Conservation (phyloP, 73 alveolate genomes). For the Tetrahymena elliotti region DNA sequence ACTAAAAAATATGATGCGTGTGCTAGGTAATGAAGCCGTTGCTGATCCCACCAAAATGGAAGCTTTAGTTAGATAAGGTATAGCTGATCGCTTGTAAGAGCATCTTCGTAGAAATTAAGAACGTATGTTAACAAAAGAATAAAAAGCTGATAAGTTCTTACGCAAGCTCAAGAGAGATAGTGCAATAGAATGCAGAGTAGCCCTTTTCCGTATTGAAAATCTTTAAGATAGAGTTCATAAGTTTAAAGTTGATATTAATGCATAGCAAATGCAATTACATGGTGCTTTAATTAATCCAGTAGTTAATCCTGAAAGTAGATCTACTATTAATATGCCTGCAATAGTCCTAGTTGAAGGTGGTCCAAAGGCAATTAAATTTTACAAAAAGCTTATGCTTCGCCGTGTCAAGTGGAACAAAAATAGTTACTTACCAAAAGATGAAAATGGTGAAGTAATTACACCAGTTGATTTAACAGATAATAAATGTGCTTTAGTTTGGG, state of each 20-base stretch:
- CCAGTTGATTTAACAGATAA: conserved; percentile 2
- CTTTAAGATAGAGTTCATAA: conserved; percentile 43
- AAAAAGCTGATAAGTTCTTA: conserved; percentile 69
- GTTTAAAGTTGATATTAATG: conserved; percentile 76
- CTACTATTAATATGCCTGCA: conserved; percentile 43
- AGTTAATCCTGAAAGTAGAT: conserved; percentile 35
- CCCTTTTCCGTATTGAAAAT: conserved; percentile 61
- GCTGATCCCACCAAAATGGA: conserved; percentile 81
- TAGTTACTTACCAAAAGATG: neutral
- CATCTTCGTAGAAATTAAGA: conserved; percentile 66
- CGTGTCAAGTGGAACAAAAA: conserved; percentile 69
- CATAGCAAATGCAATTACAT: conserved; percentile 59
- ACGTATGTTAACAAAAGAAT: conserved; percentile 69
- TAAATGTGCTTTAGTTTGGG: conserved; percentile 76
- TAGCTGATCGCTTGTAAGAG: conserved; percentile 55
- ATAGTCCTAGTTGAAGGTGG: conserved; percentile 88
- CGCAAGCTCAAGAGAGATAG: conserved; percentile 70
- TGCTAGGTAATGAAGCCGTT: conserved; percentile 71
- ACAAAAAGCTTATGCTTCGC: conserved; percentile 63
- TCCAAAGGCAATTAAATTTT: conserved; percentile 72
- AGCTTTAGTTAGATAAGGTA: conserved; percentile 55
- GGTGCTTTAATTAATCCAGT: conserved; percentile 61
- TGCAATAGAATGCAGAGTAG: conserved; percentile 64
- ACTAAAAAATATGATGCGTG: conserved; percentile 65
- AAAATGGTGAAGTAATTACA: neutral